Evolutionary conservation across 768 basidiomycete species (phyloP), one percentile per base, ranked within the genome.

Genomic region (Pleurotus tuoliensis): DNA sequence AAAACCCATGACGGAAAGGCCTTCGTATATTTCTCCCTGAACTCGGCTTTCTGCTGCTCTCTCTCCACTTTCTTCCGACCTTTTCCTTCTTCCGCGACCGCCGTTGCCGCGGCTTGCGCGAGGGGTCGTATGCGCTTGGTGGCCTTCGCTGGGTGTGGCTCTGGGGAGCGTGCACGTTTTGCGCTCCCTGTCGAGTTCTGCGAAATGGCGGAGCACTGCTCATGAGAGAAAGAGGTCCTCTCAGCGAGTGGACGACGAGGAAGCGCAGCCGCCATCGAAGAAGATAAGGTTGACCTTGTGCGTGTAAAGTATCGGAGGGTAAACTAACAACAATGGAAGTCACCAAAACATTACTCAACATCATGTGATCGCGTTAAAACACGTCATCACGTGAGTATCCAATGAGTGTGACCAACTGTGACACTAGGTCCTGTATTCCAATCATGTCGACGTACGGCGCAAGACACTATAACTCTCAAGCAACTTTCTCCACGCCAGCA

Each of bases 1-100:
- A 98, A 96, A 15, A 77, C 82, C 77, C 88, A 93, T 22, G 71
- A 73, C 2, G 92, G 92, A 73, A 98, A 97, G 18, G 90, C 90
- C 51, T 83, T 82, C 55, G 79, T 81, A 71, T 94, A 98, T 75
- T 94, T 97, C 47, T 82, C 72, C 64, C 82, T 83, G 75, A 93
- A 98, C 62, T 91, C 88, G 4, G 76, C 74, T 59, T 86, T 81
- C 61, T 77, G 77, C 58, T 77, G 75, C 60, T 84, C 81, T 25
- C 82, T 77, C 59, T 82, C 81, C 3, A 74, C 69, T 27, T 77
- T 71, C 54, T 72, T 79, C 66, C 69, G 76, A 44, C 77, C 75
- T 59, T 73, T 80, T 59, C 72, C 70, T 45, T 72, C 66, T 18
- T 74, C 69, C 40, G 78, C 72, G 4, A 68, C 65, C 18, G 58